Evolutionary conservation across 257 asterid species (phyloP).

Genomic region (Rubia yunnanensis): DNA sequence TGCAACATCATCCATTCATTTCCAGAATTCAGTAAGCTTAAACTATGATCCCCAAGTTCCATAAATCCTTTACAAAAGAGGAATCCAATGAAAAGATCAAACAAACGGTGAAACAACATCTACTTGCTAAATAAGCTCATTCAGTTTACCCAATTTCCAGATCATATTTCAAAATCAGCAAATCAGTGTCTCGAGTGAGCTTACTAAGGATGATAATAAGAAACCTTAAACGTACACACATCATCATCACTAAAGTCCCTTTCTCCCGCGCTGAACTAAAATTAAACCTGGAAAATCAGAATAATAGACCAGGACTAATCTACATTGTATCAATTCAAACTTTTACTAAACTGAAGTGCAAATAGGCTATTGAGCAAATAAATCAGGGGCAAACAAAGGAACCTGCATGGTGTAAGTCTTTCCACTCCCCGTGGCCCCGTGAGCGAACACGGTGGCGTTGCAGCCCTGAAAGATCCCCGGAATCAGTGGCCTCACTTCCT

Average conservation of each 20-base stretch:
- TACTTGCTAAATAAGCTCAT: not conserved
- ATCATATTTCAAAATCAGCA: not conserved
- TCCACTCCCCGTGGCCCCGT: conserved; percentile 98
- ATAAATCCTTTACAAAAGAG: not conserved
- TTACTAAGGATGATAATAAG: not conserved
- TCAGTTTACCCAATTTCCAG: not conserved
- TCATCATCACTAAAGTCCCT: too few relatives aligned
- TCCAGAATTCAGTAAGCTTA: not conserved
- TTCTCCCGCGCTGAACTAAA: too few relatives aligned
- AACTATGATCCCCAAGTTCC: not conserved
- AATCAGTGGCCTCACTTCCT: conserved; percentile 74
- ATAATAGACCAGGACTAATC: too few relatives aligned
- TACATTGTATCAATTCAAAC: too few relatives aligned
- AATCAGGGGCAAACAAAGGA: not conserved
- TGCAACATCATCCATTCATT: conserved; percentile 25
- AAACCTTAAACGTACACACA: not conserved
- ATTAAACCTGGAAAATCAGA: too few relatives aligned
- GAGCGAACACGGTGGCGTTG: conserved; percentile 79
- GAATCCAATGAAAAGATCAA: not conserved
- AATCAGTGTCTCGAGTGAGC: not conserved
- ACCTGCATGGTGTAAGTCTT: conserved; percentile 97
- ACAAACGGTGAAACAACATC: not conserved
- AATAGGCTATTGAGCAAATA: not conserved
- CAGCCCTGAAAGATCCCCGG: conserved; percentile 60
- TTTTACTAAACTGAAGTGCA: too few relatives aligned